Base-by-base conservation (phyloP, 1,284 basidiomycete genomes). In the Ceratobasidium sp. region DNA sequence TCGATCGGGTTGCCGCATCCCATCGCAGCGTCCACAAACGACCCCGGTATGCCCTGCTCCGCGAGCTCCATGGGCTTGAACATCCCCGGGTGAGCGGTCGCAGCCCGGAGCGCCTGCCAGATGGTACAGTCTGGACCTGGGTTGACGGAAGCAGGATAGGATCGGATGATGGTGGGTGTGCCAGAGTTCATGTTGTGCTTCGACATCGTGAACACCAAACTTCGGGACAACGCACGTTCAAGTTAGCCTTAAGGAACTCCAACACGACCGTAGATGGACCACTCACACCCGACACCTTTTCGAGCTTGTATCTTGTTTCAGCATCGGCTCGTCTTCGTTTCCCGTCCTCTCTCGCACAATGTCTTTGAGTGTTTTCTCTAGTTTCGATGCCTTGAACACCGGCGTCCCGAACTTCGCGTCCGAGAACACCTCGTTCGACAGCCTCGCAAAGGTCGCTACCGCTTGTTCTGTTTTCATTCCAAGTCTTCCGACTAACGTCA, bases 1-100 rank as follows among this genome's bases (percentile, higher is more conserved):
- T 63, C 70, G 13, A 63, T 49, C n/a, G 78, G 71, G 42, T 79
- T 79, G 20, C 67, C 67, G 33, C 63, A 72, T 40, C 69, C 78
- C 49, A 79, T 33, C 18, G 28, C 72, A 18, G 46, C 71, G 55
- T 56, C 78, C 3, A 79, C 58, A 53, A 53, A 79, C 9, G 53
- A 23, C 18, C 58, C 26, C 9, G 5, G 9, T 4, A 72, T 42
- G 1, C 49, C 46, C 0, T 55, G 44, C 18, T 58, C 44, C 23
- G 15, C 71, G 18, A 79, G 68, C 5, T 26, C 55, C 15, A 69
- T 42, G 53, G 53, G 58, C 13, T 68, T 63, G 71, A 79, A 79
- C 46, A 75, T 49, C 33, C 60, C 66, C 0, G 69, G 78, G 33
- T 66, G 55, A 7, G 78, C 78, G 7, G 46, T 73, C 10, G 71